Percentiles rank a stretch among this genome's conserved stretches.
These are phyloP conservation scores for Didymella pinodella DNA, from an alignment of 2,329 filamentous ascomycete species.

Conservation along the genomic window DNA sequence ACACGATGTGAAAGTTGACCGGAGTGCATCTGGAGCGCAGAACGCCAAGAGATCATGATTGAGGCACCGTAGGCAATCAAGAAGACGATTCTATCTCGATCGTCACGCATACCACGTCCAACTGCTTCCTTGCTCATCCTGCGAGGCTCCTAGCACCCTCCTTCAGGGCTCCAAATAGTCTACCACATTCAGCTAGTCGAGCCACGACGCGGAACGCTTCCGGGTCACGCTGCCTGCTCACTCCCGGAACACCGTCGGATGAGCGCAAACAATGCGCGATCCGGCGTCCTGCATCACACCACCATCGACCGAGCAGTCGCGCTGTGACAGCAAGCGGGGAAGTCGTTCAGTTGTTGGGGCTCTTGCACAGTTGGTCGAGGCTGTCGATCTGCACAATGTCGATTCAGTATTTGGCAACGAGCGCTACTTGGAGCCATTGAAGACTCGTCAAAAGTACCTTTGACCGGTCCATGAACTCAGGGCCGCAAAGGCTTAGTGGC, in stretches of 20 bases:
- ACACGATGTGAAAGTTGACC: not conserved
- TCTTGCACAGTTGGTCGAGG: not conserved
- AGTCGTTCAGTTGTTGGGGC: conserved; percentile 5
- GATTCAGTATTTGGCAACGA: conserved; percentile 12
- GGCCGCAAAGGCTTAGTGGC: conserved; percentile 3
- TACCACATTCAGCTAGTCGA: conserved; percentile 21
- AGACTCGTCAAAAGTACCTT: conserved; percentile 13
- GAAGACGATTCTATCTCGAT: not conserved
- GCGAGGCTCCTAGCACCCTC: not conserved
- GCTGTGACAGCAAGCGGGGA: conserved; percentile 19
- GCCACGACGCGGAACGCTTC: conserved; percentile 29
- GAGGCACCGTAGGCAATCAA: not conserved
- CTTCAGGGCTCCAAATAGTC: conserved; percentile 14
- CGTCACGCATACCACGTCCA: not conserved
- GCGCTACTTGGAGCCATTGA: conserved; percentile 5
- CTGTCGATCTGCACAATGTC: conserved; percentile 18
- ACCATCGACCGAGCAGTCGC: conserved; percentile 15
- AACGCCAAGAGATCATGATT: not conserved
- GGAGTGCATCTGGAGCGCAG: not conserved
- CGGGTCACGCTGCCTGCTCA: conserved; percentile 18
- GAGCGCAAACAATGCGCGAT: conserved; percentile 32
- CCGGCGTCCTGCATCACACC: conserved; percentile 27
- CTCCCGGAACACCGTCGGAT: conserved; percentile 37
- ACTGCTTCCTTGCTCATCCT: not conserved
- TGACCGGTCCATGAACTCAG: conserved; percentile 12